Conservation (phyloP, 2,329 filamentous ascomycete species). For the Truncatella angustata region DNA sequence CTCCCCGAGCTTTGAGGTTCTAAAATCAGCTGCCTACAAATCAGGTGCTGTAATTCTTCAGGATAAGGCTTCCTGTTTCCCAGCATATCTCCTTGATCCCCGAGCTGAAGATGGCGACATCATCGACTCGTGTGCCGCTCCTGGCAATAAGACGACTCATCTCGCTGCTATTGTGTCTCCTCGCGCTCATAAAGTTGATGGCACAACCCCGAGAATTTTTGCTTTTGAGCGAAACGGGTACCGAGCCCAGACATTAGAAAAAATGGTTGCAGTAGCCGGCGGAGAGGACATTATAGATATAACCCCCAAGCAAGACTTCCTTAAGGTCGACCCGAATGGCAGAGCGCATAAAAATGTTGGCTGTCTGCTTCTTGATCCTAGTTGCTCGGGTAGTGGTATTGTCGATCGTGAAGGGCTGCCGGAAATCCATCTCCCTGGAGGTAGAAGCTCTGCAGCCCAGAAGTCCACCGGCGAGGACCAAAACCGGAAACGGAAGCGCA, state of each 20-base stretch:
- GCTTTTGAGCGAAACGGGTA: conserved; percentile 76
- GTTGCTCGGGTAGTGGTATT: conserved; percentile 94
- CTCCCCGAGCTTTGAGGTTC: conserved; percentile 69
- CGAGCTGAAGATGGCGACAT: conserved; percentile 67
- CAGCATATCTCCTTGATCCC: conserved; percentile 80
- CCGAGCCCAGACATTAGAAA: conserved; percentile 73
- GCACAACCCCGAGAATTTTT: conserved; percentile 51
- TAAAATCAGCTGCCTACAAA: conserved; percentile 70
- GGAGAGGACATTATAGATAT: conserved; percentile 66
- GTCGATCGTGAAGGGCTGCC: conserved; percentile 82
- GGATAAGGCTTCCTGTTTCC: conserved; percentile 96
- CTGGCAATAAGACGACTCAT: conserved; percentile 97
- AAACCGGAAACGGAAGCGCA: conserved; percentile 46
- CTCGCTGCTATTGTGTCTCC: conserved; percentile 70
- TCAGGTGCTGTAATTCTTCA: conserved; percentile 83
- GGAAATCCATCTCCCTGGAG: conserved; percentile 57
- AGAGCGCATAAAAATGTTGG: conserved; percentile 67
- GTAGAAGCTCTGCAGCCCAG: conserved; percentile 30
- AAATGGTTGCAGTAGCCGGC: conserved; percentile 80
- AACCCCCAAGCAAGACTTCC: conserved; percentile 75
- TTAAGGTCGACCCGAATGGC: conserved; percentile 67
- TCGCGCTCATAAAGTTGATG: conserved; percentile 34
- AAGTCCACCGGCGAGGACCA: conserved; percentile 33
- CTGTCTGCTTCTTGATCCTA: conserved; percentile 84
- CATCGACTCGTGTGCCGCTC: conserved; percentile 91